phyloP scores from a whole-genome alignment of 164 flowering plant genomes.

The Magnolia officinalis region DNA sequence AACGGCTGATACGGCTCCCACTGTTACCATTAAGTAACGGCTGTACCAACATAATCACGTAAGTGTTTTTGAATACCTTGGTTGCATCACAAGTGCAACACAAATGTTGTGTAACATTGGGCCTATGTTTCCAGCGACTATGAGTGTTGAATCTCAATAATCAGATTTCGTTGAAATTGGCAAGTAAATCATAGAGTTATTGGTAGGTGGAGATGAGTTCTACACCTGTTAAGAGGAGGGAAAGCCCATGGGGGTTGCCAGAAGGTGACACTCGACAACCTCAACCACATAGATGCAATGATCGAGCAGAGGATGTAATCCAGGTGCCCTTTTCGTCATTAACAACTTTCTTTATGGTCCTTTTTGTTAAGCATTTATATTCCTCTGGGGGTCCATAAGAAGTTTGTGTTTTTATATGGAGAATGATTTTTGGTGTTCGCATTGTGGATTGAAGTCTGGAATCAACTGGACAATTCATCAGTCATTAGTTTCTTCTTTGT shows the following conservation, averaged over 20 bases:
- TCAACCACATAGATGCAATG: slow-evolving; percentile 86
- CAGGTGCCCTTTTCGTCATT: slow-evolving; percentile 38
- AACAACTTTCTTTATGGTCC: neutral
- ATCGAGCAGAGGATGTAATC: slow-evolving; percentile 88
- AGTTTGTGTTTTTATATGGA: neutral
- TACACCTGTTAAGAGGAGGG: slow-evolving; percentile 79
- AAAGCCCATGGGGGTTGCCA: slow-evolving; percentile 88
- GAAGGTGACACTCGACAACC: slow-evolving; percentile 70
- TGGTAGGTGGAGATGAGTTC: slow-evolving; percentile 30
- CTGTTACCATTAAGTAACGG: too few relatives aligned
- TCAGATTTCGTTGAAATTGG: too few relatives aligned
- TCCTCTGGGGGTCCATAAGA: neutral
- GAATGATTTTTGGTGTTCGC: neutral
- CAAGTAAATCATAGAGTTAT: neutral
- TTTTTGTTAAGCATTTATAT: neutral
- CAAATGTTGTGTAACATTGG: too few relatives aligned
- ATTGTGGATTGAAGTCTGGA: too few relatives aligned
- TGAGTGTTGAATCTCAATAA: too few relatives aligned
- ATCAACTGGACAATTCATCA: too few relatives aligned
- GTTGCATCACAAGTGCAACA: too few relatives aligned
- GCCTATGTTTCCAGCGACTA: too few relatives aligned
- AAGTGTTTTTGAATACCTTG: too few relatives aligned
- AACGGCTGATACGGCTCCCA: too few relatives aligned
- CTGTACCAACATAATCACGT: too few relatives aligned
- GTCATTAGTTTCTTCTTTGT: too few relatives aligned